These are phyloP conservation scores for Beta macrorhiza DNA, from an alignment of 179 eudicot species.

Conservation along the genomic window DNA sequence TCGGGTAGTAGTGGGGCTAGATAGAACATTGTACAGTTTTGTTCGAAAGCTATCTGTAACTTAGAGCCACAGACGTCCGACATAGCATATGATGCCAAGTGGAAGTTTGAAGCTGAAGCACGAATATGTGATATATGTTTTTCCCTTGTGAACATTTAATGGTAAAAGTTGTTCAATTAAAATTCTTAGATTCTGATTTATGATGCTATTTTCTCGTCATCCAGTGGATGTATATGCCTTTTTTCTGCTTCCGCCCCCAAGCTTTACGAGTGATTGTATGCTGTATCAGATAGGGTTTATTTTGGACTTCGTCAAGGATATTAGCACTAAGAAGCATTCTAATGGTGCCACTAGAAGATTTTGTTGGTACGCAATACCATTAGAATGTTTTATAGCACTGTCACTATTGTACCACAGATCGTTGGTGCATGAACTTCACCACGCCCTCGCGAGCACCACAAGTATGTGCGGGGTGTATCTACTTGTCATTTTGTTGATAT, in stretches of 20 bases:
- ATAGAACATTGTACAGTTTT: conserved; percentile 39
- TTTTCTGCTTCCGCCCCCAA: background rate
- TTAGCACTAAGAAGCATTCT: too few species aligned
- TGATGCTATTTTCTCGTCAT: background rate
- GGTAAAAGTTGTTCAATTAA: background rate
- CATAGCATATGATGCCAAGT: conserved; percentile 18
- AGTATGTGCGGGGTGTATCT: too few species aligned
- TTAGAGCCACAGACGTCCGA: conserved; percentile 10
- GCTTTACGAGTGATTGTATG: background rate
- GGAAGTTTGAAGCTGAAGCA: background rate
- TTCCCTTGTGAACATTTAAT: background rate
- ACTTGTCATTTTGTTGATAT: too few species aligned
- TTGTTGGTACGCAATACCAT: too few species aligned
- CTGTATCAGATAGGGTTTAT: too few species aligned
- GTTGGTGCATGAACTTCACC: too few species aligned
- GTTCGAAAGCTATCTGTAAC: conserved; percentile 17
- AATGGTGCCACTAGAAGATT: too few species aligned
- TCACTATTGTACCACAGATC: too few species aligned
- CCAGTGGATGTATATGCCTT: background rate
- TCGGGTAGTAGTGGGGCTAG: conserved; percentile 16
- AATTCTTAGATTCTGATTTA: background rate
- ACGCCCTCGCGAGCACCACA: too few species aligned
- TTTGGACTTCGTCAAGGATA: too few species aligned
- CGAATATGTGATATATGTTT: background rate
- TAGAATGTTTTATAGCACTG: too few species aligned